A percentile compares a stretch with the other conserved stretches of the same genome.
Conservation (phyloP, 331 rosid genomes). For the Arachis monticola region DNA sequence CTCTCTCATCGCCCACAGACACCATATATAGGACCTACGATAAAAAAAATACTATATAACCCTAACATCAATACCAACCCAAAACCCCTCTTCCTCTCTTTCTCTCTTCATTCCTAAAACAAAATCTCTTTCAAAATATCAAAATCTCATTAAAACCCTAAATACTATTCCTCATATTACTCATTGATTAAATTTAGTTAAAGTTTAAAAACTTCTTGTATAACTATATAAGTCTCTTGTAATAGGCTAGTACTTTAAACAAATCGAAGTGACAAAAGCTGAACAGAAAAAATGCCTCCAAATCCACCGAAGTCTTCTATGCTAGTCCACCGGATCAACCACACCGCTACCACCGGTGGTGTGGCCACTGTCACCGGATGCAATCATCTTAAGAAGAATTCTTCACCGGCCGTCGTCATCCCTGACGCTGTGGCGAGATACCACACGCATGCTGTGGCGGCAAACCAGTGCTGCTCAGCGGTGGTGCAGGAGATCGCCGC, state of each 20-base stretch:
- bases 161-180: too few relatives aligned
- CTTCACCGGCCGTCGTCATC: slow-evolving; percentile 21
- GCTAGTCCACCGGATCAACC: slow-evolving; percentile 58
- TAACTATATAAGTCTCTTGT: too few relatives aligned
- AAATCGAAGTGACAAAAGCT: too few relatives aligned
- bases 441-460: slow-evolving; percentile 58
- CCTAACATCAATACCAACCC: slow-evolving; percentile 25
- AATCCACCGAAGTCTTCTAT: slow-evolving; percentile 70
- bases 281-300: slow-evolving; percentile 53
- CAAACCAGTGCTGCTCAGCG: slow-evolving; percentile 80
- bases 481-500: slow-evolving; percentile 79
- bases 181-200: too few relatives aligned
- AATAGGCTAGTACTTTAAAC: too few relatives aligned
- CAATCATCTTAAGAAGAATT: slow-evolving; percentile 8
- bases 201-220: not conserved
- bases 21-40: not conserved
- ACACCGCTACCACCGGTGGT: not conserved
- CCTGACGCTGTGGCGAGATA: slow-evolving; percentile 64
- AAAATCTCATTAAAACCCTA: not conserved
- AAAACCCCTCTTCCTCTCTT: not conserved
- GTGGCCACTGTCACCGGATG: not conserved
- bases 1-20: not conserved
- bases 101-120: not conserved
- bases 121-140: not conserved
- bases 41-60: slow-evolving; percentile 34